Conservation (phyloP, 352 stramenopile species). For the Phytophthora hibernalis region DNA sequence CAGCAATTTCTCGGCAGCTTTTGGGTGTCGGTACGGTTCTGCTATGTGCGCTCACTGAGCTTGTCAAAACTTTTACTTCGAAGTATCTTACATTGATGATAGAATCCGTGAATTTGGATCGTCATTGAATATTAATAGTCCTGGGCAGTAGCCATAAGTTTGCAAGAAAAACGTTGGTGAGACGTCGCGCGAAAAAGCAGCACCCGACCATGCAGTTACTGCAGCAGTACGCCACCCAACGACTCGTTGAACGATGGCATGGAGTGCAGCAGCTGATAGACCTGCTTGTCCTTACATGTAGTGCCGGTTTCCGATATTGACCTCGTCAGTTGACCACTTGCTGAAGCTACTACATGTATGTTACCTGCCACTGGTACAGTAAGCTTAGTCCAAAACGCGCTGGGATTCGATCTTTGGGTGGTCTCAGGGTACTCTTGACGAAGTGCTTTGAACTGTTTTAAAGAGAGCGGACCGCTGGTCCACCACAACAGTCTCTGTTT, state of each 20-base stretch:
- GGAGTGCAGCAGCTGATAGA: conserved; percentile 11
- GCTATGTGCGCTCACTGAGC: neutral
- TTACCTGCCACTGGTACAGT: neutral
- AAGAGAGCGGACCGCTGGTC: neutral
- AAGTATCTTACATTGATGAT: neutral
- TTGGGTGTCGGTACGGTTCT: neutral
- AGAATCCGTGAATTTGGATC: neutral
- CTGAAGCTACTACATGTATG: neutral
- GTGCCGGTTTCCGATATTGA: neutral
- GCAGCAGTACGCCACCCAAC: conserved; percentile 26
- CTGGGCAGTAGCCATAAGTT: conserved; percentile 1
- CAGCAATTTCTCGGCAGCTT: neutral
- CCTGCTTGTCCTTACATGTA: conserved; percentile 7
- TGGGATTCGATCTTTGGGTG: neutral
- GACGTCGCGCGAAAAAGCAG: conserved; percentile 23
- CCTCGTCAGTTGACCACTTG: conserved; percentile 1
- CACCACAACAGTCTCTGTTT: neutral
- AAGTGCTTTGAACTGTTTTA: too few species aligned
- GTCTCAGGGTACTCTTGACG: neutral
- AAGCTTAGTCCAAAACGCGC: neutral
- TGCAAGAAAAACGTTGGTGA: conserved; percentile 23
- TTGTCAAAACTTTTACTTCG: conserved; percentile 1
- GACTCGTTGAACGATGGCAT: too few species aligned
- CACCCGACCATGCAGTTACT: too few species aligned
- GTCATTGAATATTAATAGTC: neutral